Evolutionary conservation across 768 basidiomycete genomes (phyloP).

Genomic region (Hypholoma fasciculare): DNA sequence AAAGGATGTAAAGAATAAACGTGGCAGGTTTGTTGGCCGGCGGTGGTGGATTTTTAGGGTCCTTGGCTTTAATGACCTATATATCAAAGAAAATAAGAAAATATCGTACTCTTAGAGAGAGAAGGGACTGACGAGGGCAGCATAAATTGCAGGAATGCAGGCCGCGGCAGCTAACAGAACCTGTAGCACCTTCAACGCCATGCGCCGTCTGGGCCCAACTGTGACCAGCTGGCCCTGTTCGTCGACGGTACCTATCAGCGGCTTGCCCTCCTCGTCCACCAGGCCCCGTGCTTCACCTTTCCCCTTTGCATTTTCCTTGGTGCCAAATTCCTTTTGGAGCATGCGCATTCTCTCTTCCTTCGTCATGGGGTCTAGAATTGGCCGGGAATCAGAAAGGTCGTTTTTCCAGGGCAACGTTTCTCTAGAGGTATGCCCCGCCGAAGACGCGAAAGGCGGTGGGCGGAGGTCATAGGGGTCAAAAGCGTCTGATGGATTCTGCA

Average conservation of each 20-base stretch:
- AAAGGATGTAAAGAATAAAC: constrained; percentile 57
- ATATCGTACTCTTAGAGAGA: neutral
- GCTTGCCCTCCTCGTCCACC: constrained; percentile 47
- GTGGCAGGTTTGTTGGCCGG: constrained; percentile 52
- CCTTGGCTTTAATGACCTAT: constrained; percentile 55
- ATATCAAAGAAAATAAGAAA: constrained; percentile 6
- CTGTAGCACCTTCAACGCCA: constrained; percentile 46
- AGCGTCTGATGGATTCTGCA: constrained; percentile 24
- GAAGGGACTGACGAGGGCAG: constrained; percentile 50
- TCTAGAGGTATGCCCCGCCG: constrained; percentile 40
- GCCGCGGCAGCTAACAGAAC: constrained; percentile 51
- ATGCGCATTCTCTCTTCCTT: constrained; percentile 73
- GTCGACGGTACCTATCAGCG: constrained; percentile 59
- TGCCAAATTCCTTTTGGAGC: constrained; percentile 68
- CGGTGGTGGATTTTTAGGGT: constrained; percentile 47
- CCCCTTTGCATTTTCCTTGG: constrained; percentile 31
- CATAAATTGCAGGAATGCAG: constrained; percentile 59
- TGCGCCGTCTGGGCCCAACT: constrained; percentile 61
- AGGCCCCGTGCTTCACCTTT: constrained; percentile 26
- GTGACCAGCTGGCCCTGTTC: constrained; percentile 59
- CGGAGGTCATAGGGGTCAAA: constrained; percentile 30
- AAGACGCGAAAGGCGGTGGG: constrained; percentile 27
- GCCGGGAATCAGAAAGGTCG: constrained; percentile 44
- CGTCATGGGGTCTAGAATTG: constrained; percentile 43
- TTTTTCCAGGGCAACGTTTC: constrained; percentile 54